Percentiles rank a stretch among this genome's conserved stretches.
These are phyloP conservation scores for Corchorus capsularis DNA, from an alignment of 345 rosid genomes.

Conservation along the genomic window DNA sequence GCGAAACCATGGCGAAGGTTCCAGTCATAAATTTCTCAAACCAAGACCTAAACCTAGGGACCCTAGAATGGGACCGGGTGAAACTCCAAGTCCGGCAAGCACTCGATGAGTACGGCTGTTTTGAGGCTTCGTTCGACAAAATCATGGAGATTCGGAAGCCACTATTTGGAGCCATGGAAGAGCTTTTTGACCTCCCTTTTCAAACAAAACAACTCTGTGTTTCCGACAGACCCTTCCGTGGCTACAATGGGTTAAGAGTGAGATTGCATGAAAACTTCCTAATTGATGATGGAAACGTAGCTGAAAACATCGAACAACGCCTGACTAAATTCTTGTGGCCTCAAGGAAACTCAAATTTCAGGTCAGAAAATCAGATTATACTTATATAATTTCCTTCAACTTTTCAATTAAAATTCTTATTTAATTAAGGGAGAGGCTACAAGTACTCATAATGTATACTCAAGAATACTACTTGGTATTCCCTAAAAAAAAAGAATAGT, in stretches of 20 bases:
- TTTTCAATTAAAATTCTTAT: background rate
- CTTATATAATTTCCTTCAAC: background rate
- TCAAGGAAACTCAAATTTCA: constrained; percentile 24
- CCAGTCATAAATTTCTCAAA: too few relatives aligned
- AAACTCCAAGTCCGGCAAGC: too few relatives aligned
- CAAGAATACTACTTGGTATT: too few relatives aligned
- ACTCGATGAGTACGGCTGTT: constrained; percentile 25
- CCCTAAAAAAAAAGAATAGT: background rate
- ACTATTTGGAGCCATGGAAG: background rate
- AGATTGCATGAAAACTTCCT: constrained; percentile 59
- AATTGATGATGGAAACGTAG: constrained; percentile 34
- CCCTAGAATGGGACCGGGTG: too few relatives aligned
- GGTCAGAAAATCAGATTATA: constrained; percentile 31
- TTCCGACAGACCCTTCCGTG: constrained; percentile 48
- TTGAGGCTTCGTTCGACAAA: constrained; percentile 52
- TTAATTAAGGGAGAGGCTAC: too few relatives aligned
- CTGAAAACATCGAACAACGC: too few relatives aligned
- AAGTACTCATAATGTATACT: too few relatives aligned
- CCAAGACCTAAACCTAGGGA: too few relatives aligned
- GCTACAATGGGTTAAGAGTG: constrained; percentile 50
- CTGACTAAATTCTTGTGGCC: too few relatives aligned
- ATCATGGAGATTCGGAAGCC: constrained; percentile 32
- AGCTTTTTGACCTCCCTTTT: too few relatives aligned
- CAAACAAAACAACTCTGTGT: constrained; percentile 26
- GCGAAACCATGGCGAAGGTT: too few relatives aligned